Evolutionary conservation across 352 stramenopile genomes (phyloP).

Genomic region (Globisporangium spinosum): DNA sequence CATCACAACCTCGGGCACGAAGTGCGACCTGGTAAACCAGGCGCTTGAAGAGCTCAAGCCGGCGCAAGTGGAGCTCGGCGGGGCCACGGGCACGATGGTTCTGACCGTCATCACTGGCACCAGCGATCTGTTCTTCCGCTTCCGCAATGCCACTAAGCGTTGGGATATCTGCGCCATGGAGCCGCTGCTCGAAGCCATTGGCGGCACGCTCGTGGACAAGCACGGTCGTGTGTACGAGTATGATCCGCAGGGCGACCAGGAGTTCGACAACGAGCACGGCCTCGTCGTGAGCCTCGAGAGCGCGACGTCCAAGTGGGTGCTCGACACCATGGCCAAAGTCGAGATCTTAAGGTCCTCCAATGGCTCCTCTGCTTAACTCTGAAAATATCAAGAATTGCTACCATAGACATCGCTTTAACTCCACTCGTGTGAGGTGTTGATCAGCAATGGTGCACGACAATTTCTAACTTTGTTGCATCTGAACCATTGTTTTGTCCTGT

Average conservation of each 20-base stretch:
- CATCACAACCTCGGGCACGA: constrained; percentile 56
- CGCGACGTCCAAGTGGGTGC: constrained; percentile 29
- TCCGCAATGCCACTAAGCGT: constrained; percentile 64
- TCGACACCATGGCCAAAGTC: constrained; percentile 46
- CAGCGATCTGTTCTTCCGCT: constrained; percentile 68
- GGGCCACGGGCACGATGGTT: constrained; percentile 72
- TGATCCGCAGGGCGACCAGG: constrained; percentile 40
- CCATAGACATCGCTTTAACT: background rate
- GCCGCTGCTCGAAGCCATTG: constrained; percentile 53
- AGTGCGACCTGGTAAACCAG: constrained; percentile 43
- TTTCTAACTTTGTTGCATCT: constrained; percentile 16
- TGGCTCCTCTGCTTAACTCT: constrained; percentile 1
- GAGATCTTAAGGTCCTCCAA: constrained; percentile 52
- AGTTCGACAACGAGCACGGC: constrained; percentile 63
- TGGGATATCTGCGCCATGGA: constrained; percentile 81
- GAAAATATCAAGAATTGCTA: constrained; percentile 9
- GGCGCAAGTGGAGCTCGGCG: constrained; percentile 37
- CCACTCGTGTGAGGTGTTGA: constrained; percentile 7
- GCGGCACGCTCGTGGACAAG: constrained; percentile 54
- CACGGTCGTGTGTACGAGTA: constrained; percentile 60
- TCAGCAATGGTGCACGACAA: background rate
- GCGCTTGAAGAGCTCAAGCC: constrained; percentile 38
- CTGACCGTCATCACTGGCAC: constrained; percentile 55
- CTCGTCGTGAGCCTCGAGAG: constrained; percentile 47
- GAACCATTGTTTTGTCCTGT: background rate